Evolutionary conservation across 1,284 basidiomycete species (phyloP), one percentile per base, ranked within the genome.

Genomic region (Pholiota adiposa): DNA sequence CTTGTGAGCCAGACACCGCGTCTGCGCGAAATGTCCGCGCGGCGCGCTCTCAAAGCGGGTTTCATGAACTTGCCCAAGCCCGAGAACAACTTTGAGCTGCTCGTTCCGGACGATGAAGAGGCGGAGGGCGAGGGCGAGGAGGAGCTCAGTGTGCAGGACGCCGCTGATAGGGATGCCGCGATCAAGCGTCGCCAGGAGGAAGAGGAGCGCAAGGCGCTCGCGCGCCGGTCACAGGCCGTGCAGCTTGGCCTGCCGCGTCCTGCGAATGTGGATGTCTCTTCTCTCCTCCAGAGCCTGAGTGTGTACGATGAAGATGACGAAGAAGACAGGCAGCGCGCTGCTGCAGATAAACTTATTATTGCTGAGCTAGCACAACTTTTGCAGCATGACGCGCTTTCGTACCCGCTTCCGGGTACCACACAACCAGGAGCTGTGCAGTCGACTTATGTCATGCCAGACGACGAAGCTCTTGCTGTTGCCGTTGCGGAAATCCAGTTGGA

Each of bases 1-100:
- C 72, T 78, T 31, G 66, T 79, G 29, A 86, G 84, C 3, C 83
- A 85, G 66, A 97, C 92, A 7, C 96, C 92, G 2, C 85, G 88
- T 11, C 74, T 88, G 49, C 86, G 87, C 16, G 73, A 77, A 18
- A 83, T 82, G 58, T 86, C 88, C 40, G 81, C 85, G 11, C 91
- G 92, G 70, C 83, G 87, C 44, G 86, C 90, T 1, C 82, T 98
- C 54, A 84, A 90, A 67, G 84, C 88, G 18, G 93, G 92, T 1
- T 97, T 99, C 73, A 84, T 84, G 72, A 88, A 78, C 62, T 80
- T 99, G 16, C 97, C 97, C 0, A 89, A 88, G 65, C 96, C 97
- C 0, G 95, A 98, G 78, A 99, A 99, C 74, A 97, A 99, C 75
- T 99, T 98, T 69, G 96, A 99, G 75, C 79, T 99, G 44, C 85